These are phyloP conservation scores for Lizanozyma gosingica DNA, from an alignment of 1,139 yeast genomes.

Conservation along the genomic window DNA sequence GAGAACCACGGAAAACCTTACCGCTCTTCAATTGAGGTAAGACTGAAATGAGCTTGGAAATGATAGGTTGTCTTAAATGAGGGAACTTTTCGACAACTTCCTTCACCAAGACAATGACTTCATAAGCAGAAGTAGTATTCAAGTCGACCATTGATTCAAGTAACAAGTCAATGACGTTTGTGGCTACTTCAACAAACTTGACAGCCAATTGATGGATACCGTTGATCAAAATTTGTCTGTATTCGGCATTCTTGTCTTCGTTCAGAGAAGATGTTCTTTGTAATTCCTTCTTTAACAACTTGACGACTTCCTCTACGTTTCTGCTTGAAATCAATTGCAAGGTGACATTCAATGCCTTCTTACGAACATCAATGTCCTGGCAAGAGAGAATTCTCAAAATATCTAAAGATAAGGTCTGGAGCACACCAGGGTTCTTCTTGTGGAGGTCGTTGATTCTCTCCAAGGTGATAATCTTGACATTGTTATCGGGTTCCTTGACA, in stretches of 20 bases:
- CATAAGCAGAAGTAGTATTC: slow-evolving; percentile 79
- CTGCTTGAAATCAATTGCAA: slow-evolving; percentile 73
- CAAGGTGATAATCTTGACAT: slow-evolving; percentile 85
- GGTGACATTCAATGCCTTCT: slow-evolving; percentile 77
- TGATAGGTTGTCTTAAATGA: slow-evolving; percentile 57
- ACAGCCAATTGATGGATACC: slow-evolving; percentile 89
- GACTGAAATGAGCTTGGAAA: slow-evolving; percentile 54
- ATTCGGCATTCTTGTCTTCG: slow-evolving; percentile 75
- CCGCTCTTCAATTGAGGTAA: slow-evolving; percentile 72
- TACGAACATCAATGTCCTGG: slow-evolving; percentile 87
- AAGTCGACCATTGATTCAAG: slow-evolving; percentile 82
- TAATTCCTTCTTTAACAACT: slow-evolving; percentile 84
- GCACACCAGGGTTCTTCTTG: slow-evolving; percentile 67
- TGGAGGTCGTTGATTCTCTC: slow-evolving; percentile 78
- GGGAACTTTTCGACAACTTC: slow-evolving; percentile 94
- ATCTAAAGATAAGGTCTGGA: slow-evolving; percentile 81
- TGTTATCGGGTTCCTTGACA: slow-evolving; percentile 85
- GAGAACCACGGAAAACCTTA: slow-evolving; percentile 84
- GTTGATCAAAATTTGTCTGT: slow-evolving; percentile 80
- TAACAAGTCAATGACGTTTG: slow-evolving; percentile 80
- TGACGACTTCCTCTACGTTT: slow-evolving; percentile 91
- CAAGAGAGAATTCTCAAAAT: slow-evolving; percentile 76
- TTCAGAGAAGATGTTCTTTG: slow-evolving; percentile 62
- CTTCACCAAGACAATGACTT: slow-evolving; percentile 80
- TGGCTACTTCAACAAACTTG: slow-evolving; percentile 83